phyloP scores from a whole-genome alignment of 176 grass and related monocot genomes.

The Alloteropsis semialata region DNA sequence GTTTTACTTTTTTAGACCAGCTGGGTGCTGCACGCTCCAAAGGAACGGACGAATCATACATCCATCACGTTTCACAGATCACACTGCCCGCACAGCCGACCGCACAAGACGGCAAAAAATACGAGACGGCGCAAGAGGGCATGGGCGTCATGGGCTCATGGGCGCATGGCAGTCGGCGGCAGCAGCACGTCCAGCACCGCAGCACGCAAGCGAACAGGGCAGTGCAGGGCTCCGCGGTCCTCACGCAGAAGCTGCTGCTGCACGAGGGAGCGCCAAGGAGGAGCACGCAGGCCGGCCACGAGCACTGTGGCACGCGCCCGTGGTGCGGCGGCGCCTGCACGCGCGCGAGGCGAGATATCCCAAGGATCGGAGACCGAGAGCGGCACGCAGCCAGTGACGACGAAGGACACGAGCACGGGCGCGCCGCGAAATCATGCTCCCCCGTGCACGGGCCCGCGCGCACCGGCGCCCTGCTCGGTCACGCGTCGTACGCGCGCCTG shows the following conservation, averaged over 20 bases:
- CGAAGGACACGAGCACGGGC: slow-evolving; percentile 1
- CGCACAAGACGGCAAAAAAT: not conserved
- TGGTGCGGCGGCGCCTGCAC: too few species aligned
- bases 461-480: not conserved
- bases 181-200: too few species aligned
- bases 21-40: not conserved
- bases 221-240: not conserved
- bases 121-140: not conserved
- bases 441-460: not conserved
- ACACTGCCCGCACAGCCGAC: not conserved
- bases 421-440: not conserved
- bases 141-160: not conserved
- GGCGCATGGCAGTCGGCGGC: not conserved
- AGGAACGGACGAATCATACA: not conserved
- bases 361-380: not conserved
- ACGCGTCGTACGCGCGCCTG: not conserved
- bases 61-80: not conserved
- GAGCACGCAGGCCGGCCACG: too few species aligned
- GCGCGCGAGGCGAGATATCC: not conserved
- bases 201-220: not conserved
- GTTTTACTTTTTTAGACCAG: not conserved
- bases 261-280: not conserved
- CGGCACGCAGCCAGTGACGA: not conserved
- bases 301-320: not conserved
- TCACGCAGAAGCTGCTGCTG: not conserved